Conservation (phyloP, 768 basidiomycete genomes). For the Neoboletus brunneissimus region DNA sequence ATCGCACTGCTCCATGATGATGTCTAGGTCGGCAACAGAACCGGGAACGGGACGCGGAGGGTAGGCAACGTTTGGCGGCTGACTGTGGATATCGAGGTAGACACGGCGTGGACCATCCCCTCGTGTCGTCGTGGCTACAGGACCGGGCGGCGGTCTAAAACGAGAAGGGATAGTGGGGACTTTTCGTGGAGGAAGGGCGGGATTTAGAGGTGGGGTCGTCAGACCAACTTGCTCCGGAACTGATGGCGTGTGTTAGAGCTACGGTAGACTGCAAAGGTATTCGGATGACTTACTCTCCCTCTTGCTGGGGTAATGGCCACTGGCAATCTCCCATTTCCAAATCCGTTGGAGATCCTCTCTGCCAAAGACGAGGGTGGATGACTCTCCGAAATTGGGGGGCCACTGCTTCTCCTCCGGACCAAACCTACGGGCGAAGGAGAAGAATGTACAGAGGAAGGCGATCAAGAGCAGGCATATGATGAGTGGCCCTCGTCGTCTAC, state of each 20-base stretch:
- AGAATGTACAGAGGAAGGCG: constrained; percentile 49
- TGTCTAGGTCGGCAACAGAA: constrained; percentile 85
- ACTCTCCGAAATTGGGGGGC: constrained; percentile 56
- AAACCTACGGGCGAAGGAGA: constrained; percentile 61
- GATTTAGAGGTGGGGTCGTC: constrained; percentile 58
- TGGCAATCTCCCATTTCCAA: constrained; percentile 94
- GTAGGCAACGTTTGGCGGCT: constrained; percentile 66
- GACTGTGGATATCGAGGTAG: constrained; percentile 69
- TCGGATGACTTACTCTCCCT: constrained; percentile 56
- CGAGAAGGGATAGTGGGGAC: constrained; percentile 45
- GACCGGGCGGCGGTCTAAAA: constrained; percentile 44
- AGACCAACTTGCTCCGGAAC: constrained; percentile 72
- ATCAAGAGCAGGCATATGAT: constrained; percentile 49
- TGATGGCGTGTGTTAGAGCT: constrained; percentile 27
- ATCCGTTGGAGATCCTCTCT: constrained; percentile 82
- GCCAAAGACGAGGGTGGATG: constrained; percentile 70
- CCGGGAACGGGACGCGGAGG: constrained; percentile 85
- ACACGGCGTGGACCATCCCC: constrained; percentile 77
- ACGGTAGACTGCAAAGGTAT: not conserved
- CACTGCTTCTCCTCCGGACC: constrained; percentile 60
- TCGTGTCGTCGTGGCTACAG: constrained; percentile 53
- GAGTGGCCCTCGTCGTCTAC: constrained; percentile 54
- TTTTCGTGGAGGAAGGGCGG: constrained; percentile 63
- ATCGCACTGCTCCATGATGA: constrained; percentile 90
- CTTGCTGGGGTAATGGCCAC: constrained; percentile 91